Base-by-base conservation (phyloP, 2,329 filamentous ascomycete genomes). In the Aspergillus sp. region DNA sequence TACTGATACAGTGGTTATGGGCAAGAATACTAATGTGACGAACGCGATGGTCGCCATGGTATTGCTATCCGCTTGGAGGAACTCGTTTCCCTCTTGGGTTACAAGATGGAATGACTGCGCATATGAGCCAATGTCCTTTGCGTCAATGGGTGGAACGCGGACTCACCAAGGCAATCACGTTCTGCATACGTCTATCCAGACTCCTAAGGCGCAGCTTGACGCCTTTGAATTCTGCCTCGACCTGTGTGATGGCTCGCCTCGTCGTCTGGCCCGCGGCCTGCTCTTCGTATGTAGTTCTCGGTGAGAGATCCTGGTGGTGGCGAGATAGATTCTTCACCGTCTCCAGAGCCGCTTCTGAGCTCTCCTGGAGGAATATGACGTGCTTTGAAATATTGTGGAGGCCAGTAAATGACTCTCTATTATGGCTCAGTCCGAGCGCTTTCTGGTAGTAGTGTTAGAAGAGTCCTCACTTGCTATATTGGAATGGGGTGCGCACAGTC, bases 1-100 rank as follows among this genome's bases (percentile, higher is more conserved):
- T 30, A 52, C 50, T 5, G 50, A 42, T 20, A 52, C 50, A 1
- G 50, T 52, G 3, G 34, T 52, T 9, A 44, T 52, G 5, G 50
- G 50, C 37, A 52, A 9, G 37, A 52, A 52, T 2, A 52, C 17
- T 8, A 52, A n/a, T 3, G 50, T 52, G 6, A 52, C 50, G n/a
- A 52, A 44, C 12, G 50, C 50, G 15, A 51, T 51, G 4, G 49
- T 51, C 22, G 49, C 49, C 49, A 51, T 51, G 12, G 49, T 51
- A n/a, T 27, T 51, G 49, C 37, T 51, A 15, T 51, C 37, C 5
- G 49, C 22, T 17, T 52, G 50, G 3, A 52, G 22, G 5, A 33
- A 22, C 24, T 34, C 50, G 17, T 52, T 52, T 5, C 37, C 50
- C 20, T 52, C 50, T 15, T 52, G 50, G 11, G 50, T 52, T 7